These are phyloP conservation scores for Paecilomyces sp. DNA, from an alignment of 2,329 filamentous ascomycete genomes.

Conservation along the genomic window DNA sequence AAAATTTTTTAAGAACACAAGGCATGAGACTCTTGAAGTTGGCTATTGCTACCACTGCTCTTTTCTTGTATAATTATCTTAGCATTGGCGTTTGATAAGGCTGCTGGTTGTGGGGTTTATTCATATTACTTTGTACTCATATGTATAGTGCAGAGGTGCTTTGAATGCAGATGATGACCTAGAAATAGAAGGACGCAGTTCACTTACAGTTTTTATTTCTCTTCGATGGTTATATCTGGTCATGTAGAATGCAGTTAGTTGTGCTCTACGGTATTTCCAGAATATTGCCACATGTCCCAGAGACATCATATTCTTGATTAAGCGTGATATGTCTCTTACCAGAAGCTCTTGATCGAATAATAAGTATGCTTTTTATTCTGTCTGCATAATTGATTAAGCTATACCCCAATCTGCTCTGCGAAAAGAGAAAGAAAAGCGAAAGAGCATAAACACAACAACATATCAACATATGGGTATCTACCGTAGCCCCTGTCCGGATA, in stretches of 20 bases:
- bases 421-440: background rate
- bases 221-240: background rate
- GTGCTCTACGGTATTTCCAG: too few species aligned
- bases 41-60: too few species aligned
- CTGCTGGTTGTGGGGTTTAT: background rate
- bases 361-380: background rate
- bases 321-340: background rate
- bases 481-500: slow-evolving; percentile 11
- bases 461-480: slow-evolving; percentile 24
- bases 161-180: background rate
- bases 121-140: background rate
- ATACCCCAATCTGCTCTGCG: background rate
- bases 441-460: background rate
- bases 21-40: too few species aligned
- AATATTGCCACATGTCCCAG: too few species aligned
- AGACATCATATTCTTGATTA: too few species aligned
- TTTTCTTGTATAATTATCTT: background rate
- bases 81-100: slow-evolving; percentile 2
- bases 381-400: background rate
- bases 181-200: background rate
- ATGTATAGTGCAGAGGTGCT: background rate
- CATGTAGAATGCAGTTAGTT: background rate
- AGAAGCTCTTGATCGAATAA: background rate
- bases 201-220: background rate
- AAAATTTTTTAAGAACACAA: background rate